Percentiles rank a stretch among this genome's conserved stretches.
Conservation (phyloP, 2,329 filamentous ascomycete species). For the Phoma sp. region DNA sequence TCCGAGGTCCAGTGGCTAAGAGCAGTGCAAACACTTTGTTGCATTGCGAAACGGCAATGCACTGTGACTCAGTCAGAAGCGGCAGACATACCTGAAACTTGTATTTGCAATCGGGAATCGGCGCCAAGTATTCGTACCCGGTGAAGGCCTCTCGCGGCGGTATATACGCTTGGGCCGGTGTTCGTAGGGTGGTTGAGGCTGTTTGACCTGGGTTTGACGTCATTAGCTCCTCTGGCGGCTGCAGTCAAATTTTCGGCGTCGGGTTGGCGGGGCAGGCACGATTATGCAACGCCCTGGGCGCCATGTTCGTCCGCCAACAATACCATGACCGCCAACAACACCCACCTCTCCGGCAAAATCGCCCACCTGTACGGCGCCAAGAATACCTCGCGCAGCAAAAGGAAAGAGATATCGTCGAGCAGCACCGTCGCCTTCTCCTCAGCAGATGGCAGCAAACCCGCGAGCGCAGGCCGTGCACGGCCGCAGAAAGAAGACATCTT, state of each 20-base stretch:
- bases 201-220: too few species aligned
- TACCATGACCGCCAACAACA: slow-evolving; percentile 14
- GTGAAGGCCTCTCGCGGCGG: too few species aligned
- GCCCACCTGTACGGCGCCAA: slow-evolving; percentile 79
- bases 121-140: slow-evolving; percentile 48
- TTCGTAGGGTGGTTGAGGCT: too few species aligned
- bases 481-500: slow-evolving; percentile 74
- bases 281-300: too few species aligned
- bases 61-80: slow-evolving; percentile 33
- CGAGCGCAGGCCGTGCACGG: slow-evolving; percentile 58
- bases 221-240: too few species aligned
- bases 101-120: slow-evolving; percentile 56
- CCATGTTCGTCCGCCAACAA: too few species aligned
- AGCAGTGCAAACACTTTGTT: slow-evolving; percentile 38
- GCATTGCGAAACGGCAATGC: slow-evolving; percentile 28
- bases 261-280: too few species aligned
- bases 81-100: slow-evolving; percentile 52
- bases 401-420: slow-evolving; percentile 73
- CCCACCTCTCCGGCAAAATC: slow-evolving; percentile 57
- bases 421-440: slow-evolving; percentile 84
- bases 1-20: slow-evolving; percentile 46
- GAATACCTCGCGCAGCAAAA: slow-evolving; percentile 62
- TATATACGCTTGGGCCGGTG: too few species aligned
- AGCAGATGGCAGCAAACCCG: slow-evolving; percentile 50
- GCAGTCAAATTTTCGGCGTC: too few species aligned